Conservation (phyloP, 306 rosid species). For the Ormosia semicastrata region DNA sequence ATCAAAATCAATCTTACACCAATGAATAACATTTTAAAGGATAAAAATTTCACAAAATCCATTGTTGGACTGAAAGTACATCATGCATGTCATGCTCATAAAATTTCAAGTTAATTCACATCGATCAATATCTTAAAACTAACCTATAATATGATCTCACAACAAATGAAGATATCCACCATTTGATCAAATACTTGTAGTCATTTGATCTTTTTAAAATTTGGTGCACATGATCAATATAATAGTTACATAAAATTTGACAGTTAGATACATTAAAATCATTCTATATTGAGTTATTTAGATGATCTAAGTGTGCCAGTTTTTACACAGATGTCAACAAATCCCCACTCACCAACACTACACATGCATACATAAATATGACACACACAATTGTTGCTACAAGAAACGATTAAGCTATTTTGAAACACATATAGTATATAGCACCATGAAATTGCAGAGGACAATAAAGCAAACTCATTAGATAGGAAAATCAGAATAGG, state of each 20-base stretch:
- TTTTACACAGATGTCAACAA: background rate
- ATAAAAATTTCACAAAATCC: slow-evolving; percentile 18
- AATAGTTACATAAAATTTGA: background rate
- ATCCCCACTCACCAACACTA: background rate
- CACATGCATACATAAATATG: background rate
- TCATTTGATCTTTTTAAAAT: background rate
- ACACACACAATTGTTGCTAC: background rate
- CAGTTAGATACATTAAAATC: background rate
- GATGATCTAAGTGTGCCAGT: background rate
- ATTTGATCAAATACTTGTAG: background rate
- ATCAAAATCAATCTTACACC: slow-evolving; percentile 22
- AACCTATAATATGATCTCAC: background rate
- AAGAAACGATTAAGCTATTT: background rate
- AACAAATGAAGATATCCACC: background rate
- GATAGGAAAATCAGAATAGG: slow-evolving; percentile 26
- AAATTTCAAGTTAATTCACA: background rate
- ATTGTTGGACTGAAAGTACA: background rate
- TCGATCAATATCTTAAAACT: background rate
- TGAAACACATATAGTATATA: background rate
- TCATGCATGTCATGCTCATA: background rate
- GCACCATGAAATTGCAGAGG: slow-evolving; percentile 17
- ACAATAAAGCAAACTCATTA: background rate
- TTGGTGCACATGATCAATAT: background rate
- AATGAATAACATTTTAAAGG: background rate
- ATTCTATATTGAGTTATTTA: background rate